Evolutionary conservation across 768 basidiomycete species (phyloP), one percentile per base, ranked within the genome.

Genomic region (Suillus discolor): DNA sequence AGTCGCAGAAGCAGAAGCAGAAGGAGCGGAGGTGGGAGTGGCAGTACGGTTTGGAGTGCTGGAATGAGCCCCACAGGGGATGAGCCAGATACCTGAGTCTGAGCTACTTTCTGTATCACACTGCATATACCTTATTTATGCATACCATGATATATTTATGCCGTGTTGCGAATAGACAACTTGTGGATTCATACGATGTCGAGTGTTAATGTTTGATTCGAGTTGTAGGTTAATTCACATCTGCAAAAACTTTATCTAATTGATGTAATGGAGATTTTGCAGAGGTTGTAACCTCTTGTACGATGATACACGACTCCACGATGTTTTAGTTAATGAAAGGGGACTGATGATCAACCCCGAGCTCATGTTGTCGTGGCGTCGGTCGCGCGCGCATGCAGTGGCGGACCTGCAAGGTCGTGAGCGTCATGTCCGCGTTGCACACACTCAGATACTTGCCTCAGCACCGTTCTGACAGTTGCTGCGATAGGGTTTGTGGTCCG

Each of bases 31-130:
- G 85, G 87, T 45, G 90, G 89, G 9, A 90, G 89, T 67, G 85
- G 86, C 44, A 91, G 91, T 75, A 94, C 93, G 1, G 90, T 94
- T 36, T 94, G 90, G 89, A 94, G 93, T 74, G 92, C 92, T 61
- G 92, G 92, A 39, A 89, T 92, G 88, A 87, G 87, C 69, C 88
- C 81, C 59, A 80, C 84, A 34, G 87, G 80, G 53, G 85, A 88
- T 51, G 77, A 80, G 64, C 72, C 71, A 44, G 82, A 81, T 16
- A 74, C 74, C 61, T 80, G 67, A 67, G 51, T 28, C 31, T 39
- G 23, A 25, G n/a, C 13, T 71, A 28, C 39, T 64, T 57, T 65
- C 13, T 63, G 61, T 72, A 74, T 54, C 61, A 73, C 72, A 68
- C 65, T 60, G 66, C 49, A 65, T 61, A 62, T 62, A 62, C 62